These are phyloP conservation scores for Priceomyces haplophilus DNA, from an alignment of 805 yeast species.

Conservation along the genomic window DNA sequence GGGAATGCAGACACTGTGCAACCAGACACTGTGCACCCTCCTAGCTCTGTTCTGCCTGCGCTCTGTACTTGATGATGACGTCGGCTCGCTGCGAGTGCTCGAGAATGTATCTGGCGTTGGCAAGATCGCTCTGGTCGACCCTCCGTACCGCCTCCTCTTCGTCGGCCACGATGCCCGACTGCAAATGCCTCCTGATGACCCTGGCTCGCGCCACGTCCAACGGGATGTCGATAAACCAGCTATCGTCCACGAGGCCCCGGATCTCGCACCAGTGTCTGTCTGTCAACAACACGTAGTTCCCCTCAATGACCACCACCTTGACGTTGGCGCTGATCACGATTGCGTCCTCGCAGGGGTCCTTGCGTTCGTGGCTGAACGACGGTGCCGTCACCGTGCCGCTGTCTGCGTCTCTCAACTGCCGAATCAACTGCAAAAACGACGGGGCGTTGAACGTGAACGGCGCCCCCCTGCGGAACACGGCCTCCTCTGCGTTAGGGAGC, in stretches of 20 bases:
- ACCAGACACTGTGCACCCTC: too few relatives aligned
- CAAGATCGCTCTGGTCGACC: constrained; percentile 55
- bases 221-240: constrained; percentile 52
- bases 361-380: constrained; percentile 68
- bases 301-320: constrained; percentile 67
- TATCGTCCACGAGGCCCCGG: constrained; percentile 34
- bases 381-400: constrained; percentile 50
- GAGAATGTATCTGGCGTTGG: constrained; percentile 53
- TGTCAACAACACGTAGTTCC: constrained; percentile 63
- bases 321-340: constrained; percentile 44
- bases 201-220: constrained; percentile 48
- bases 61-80: constrained; percentile 10
- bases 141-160: constrained; percentile 50
- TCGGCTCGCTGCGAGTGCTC: constrained; percentile 17
- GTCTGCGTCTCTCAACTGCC: constrained; percentile 13
- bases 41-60: not conserved
- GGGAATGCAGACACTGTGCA: too few relatives aligned
- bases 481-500: constrained; percentile 54
- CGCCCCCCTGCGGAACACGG: constrained; percentile 72
- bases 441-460: constrained; percentile 79
- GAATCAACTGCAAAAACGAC: constrained; percentile 23
- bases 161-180: constrained; percentile 49
- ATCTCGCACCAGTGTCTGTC: constrained; percentile 60
- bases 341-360: constrained; percentile 66
- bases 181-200: constrained; percentile 64